Evolutionary conservation across 2,329 filamentous ascomycete species (phyloP).

Genomic region (Metarhizium humberi): DNA sequence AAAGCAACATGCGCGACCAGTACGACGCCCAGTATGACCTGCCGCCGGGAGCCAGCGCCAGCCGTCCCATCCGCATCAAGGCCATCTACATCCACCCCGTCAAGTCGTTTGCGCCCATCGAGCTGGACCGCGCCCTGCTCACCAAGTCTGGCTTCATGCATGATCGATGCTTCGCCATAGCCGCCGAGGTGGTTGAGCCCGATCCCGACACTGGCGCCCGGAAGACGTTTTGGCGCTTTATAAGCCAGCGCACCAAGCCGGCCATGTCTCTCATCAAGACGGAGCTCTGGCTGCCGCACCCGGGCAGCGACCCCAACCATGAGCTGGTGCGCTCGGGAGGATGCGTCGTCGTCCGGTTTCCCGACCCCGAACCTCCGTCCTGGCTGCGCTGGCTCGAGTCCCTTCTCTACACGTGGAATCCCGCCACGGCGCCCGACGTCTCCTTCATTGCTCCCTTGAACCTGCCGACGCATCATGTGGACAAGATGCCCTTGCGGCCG

Average conservation of each 20-base stretch:
- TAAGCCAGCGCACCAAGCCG: conserved; percentile 15
- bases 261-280: conserved; percentile 1
- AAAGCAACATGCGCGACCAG: conserved; percentile 19
- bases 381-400: not conserved
- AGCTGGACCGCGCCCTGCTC: conserved; percentile 13
- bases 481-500: not conserved
- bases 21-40: conserved; percentile 9
- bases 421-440: not conserved
- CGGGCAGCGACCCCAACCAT: not conserved
- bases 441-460: not conserved
- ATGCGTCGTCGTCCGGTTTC: conserved; percentile 1
- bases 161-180: conserved; percentile 19
- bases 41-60: not conserved
- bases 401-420: not conserved
- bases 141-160: conserved; percentile 15
- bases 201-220: conserved; percentile 5
- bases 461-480: not conserved
- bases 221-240: conserved; percentile 12
- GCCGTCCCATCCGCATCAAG: conserved; percentile 14
- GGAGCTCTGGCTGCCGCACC: conserved; percentile 1
- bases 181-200: conserved; percentile 15
- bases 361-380: not conserved
- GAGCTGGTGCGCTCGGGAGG: not conserved
- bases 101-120: conserved; percentile 18
- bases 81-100: conserved; percentile 18